Conservation (phyloP, 768 basidiomycete species). For the Nevesoporus exiguus region DNA sequence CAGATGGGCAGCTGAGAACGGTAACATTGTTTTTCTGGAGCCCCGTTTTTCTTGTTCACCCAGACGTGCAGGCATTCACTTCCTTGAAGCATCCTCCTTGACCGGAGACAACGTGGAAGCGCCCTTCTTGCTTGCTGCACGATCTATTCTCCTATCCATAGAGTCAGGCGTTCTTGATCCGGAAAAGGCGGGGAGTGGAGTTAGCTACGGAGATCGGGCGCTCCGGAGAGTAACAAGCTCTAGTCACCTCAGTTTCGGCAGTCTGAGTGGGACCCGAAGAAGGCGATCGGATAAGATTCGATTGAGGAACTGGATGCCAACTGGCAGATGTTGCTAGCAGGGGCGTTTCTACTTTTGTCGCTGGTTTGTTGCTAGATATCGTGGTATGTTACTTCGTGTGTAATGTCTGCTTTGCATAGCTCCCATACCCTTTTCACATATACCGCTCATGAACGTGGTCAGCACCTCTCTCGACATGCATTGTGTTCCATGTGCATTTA, state of each 20-base stretch:
- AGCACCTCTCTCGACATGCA: slow-evolving; percentile 7
- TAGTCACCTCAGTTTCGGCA: slow-evolving; percentile 85
- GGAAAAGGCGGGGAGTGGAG: slow-evolving; percentile 91
- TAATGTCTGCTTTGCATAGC: slow-evolving; percentile 10
- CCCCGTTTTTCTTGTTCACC: slow-evolving; percentile 3
- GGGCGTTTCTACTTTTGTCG: neutral
- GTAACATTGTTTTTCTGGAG: slow-evolving; percentile 38
- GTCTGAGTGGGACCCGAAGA: slow-evolving; percentile 64
- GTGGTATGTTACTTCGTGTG: slow-evolving; percentile 18
- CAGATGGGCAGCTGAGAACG: slow-evolving; percentile 93
- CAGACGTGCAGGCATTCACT: slow-evolving; percentile 71
- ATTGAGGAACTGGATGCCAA: slow-evolving; percentile 58
- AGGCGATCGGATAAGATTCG: slow-evolving; percentile 57
- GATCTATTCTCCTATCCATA: slow-evolving; percentile 85
- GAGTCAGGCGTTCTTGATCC: slow-evolving; percentile 90
- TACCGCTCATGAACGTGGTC: slow-evolving; percentile 17
- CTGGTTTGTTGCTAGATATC: neutral
- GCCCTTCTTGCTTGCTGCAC: slow-evolving; percentile 84
- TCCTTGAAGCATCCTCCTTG: slow-evolving; percentile 89
- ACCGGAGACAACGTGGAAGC: slow-evolving; percentile 93
- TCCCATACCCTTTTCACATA: slow-evolving; percentile 26
- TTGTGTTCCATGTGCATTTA: slow-evolving; percentile 12
- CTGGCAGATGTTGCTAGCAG: slow-evolving; percentile 62
- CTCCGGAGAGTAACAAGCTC: slow-evolving; percentile 87
- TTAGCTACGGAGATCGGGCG: slow-evolving; percentile 94